Conservation (phyloP, 352 stramenopile genomes). For the Pythium pectinolyticum region DNA sequence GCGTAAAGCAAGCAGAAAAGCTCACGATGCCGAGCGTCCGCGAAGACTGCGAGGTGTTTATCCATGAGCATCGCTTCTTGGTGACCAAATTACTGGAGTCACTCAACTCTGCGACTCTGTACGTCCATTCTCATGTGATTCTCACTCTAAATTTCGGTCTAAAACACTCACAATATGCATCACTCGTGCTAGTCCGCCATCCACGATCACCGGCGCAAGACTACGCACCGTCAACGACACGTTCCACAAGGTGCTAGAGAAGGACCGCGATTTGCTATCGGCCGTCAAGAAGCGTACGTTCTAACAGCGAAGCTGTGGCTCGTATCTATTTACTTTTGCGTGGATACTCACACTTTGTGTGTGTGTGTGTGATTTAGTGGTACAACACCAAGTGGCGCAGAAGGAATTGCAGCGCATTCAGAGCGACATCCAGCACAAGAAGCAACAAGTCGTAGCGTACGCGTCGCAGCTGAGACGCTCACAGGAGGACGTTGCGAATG, state of each 20-base stretch:
- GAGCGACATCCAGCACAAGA: slow-evolving; percentile 63
- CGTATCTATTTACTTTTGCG: too few relatives aligned
- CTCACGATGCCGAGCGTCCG: slow-evolving; percentile 55
- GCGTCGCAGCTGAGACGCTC: slow-evolving; percentile 61
- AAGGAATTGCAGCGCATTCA: slow-evolving; percentile 64
- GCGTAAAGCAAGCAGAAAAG: neutral
- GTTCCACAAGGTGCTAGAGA: slow-evolving; percentile 74
- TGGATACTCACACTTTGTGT: too few relatives aligned
- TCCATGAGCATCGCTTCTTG: slow-evolving; percentile 84
- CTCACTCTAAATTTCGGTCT: neutral
- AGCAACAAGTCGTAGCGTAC: slow-evolving; percentile 68
- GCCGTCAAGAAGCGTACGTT: slow-evolving; percentile 76
- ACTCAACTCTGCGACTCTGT: slow-evolving; percentile 65
- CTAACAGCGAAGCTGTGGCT: too few relatives aligned
- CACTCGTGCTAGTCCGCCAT: slow-evolving; percentile 61
- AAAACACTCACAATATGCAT: too few relatives aligned
- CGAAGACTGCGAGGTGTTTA: slow-evolving; percentile 66
- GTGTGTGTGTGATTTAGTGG: slow-evolving; percentile 37
- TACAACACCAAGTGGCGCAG: slow-evolving; percentile 67
- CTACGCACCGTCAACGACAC: slow-evolving; percentile 77
- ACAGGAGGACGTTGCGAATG: slow-evolving; percentile 65
- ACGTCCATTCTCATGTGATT: slow-evolving; percentile 7
- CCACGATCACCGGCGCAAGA: slow-evolving; percentile 71
- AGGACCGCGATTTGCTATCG: slow-evolving; percentile 66
- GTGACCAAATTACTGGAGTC: slow-evolving; percentile 84